These are phyloP conservation scores for Diaporthe destruens DNA, from an alignment of 2,329 filamentous ascomycete genomes.

Conservation along the genomic window DNA sequence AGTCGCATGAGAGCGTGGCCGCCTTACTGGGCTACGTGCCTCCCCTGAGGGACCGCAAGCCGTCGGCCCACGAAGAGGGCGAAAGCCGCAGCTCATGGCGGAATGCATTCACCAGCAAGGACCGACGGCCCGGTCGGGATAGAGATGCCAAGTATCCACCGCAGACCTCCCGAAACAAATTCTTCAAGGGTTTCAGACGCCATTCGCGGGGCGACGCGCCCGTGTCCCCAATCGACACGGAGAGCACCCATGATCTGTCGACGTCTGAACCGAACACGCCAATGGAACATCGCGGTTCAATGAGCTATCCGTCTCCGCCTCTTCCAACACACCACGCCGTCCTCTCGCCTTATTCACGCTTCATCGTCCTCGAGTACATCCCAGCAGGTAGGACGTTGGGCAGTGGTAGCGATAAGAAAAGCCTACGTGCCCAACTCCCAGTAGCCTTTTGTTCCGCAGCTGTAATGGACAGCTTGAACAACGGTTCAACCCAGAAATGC, in stretches of 20 bases:
- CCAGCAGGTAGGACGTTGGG: background rate
- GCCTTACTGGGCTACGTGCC: constrained; percentile 14
- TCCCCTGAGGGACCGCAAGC: background rate
- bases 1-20: constrained; percentile 24
- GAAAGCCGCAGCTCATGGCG: constrained; percentile 17
- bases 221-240: constrained; percentile 1
- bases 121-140: background rate
- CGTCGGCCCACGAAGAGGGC: background rate
- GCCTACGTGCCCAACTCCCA: background rate
- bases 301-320: background rate
- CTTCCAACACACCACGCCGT: constrained; percentile 15
- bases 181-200: constrained; percentile 32
- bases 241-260: background rate
- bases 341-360: constrained; percentile 35
- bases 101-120: background rate
- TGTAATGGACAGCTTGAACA: constrained; percentile 22
- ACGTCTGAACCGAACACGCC: constrained; percentile 34
- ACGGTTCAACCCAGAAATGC: constrained; percentile 2
- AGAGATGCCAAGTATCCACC: constrained; percentile 33
- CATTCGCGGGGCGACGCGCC: background rate
- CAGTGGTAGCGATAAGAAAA: constrained; percentile 17
- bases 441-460: constrained; percentile 34
- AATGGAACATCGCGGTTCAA: background rate
- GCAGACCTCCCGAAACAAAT: constrained; percentile 31
- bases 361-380: constrained; percentile 31